These are phyloP conservation scores for Penicillium sclerotigenum DNA, from an alignment of 2,329 filamentous ascomycete species.

Conservation along the genomic window DNA sequence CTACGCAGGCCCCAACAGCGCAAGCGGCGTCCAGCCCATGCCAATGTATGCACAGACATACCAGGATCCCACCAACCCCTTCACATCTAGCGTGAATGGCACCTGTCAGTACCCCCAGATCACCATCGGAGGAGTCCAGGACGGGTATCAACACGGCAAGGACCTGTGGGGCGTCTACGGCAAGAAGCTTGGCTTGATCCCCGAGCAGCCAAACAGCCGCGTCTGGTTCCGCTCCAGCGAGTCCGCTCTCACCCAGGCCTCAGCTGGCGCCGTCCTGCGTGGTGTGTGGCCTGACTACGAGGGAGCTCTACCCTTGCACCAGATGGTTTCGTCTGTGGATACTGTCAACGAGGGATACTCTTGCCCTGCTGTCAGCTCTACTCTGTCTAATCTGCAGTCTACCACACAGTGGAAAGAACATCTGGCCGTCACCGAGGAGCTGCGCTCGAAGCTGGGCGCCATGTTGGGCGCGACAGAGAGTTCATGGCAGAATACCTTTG, in stretches of 20 bases:
- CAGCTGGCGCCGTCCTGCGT: slow-evolving; percentile 39
- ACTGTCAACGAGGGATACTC: slow-evolving; percentile 38
- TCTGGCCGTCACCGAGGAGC: slow-evolving; percentile 28
- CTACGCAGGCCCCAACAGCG: slow-evolving; percentile 28
- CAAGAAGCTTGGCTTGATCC: slow-evolving; percentile 32
- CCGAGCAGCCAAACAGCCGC: slow-evolving; percentile 24
- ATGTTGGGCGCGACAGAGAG: slow-evolving; percentile 32
- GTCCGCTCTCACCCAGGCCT: slow-evolving; percentile 37
- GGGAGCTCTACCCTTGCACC: slow-evolving; percentile 36
- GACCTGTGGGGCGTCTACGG: slow-evolving; percentile 37
- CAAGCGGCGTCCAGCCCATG: slow-evolving; percentile 20
- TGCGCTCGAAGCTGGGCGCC: slow-evolving; percentile 30
- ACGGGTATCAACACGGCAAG: slow-evolving; percentile 39
- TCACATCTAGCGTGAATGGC: slow-evolving; percentile 32
- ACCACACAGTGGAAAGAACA: slow-evolving; percentile 37
- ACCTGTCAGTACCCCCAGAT: slow-evolving; percentile 42
- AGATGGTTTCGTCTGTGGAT: slow-evolving; percentile 37
- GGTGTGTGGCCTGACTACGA: slow-evolving; percentile 36
- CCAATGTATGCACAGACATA: slow-evolving; percentile 39
- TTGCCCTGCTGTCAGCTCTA: slow-evolving; percentile 26
- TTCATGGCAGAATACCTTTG: slow-evolving; percentile 37
- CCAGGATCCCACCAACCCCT: slow-evolving; percentile 36
- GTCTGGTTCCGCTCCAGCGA: slow-evolving; percentile 40
- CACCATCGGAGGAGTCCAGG: slow-evolving; percentile 38
- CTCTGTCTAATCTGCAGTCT: slow-evolving; percentile 28